Percentiles rank a stretch among this genome's conserved stretches.
Conservation (phyloP, 441 rosid species). For the Omphalea diandra region DNA sequence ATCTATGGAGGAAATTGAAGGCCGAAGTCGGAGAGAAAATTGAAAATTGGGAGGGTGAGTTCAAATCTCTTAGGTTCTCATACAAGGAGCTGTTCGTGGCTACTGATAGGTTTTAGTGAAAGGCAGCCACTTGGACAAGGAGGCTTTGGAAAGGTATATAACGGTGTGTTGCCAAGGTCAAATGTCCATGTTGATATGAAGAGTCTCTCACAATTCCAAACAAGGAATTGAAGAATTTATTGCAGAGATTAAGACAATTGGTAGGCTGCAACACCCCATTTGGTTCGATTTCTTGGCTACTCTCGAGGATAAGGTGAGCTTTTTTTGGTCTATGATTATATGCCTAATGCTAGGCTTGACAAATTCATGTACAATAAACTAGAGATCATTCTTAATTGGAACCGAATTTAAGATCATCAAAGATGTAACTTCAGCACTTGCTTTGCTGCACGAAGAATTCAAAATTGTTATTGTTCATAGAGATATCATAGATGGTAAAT, state of each 20-base stretch:
- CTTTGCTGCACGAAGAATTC: conserved; percentile 24
- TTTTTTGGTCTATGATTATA: too few relatives aligned
- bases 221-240: conserved; percentile 41
- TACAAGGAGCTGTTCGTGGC: conserved; percentile 33
- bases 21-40: conserved; percentile 33
- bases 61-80: conserved; percentile 33
- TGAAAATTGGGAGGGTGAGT: conserved; percentile 46
- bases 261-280: conserved; percentile 40
- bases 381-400: conserved; percentile 33
- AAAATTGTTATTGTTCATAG: conserved; percentile 34
- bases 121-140: conserved; percentile 32
- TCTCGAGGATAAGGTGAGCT: conserved; percentile 42
- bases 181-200: conserved; percentile 34
- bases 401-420: conserved; percentile 32
- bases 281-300: conserved; percentile 41
- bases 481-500: conserved; percentile 43
- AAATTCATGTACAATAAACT: conserved; percentile 32
- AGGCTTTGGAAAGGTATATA: conserved; percentile 41
- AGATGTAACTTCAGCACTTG: conserved; percentile 40
- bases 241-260: conserved; percentile 37
- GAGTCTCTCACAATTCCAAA: conserved; percentile 38
- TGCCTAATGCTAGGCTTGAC: conserved; percentile 42
- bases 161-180: conserved; percentile 30
- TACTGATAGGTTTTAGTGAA: conserved; percentile 38
- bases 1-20: conserved; percentile 11